Evolutionary conservation across 2,329 filamentous ascomycete genomes (phyloP), one percentile per base, ranked within the genome.

Genomic region (Byssoonygena ceratinophila): DNA sequence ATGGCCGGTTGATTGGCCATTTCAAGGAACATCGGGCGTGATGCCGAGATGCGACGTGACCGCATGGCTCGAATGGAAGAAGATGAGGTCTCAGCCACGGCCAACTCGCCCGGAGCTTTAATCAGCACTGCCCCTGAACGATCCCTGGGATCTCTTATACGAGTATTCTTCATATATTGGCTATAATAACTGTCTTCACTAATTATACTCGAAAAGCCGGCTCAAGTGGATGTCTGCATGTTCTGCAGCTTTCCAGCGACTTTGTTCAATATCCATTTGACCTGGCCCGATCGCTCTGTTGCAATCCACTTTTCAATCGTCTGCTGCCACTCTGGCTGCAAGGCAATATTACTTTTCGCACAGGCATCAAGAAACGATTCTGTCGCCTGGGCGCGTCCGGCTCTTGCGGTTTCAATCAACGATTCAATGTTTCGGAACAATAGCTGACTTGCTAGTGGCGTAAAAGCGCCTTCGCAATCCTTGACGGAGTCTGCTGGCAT

Each of bases 211-310:
- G 9, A 5, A 2, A 16, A 16, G 18, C 20, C 9, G 16, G 14
- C n/a, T 45, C 27, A 31, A 32, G 2, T 32, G 4, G 20, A 23
- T 11, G 23, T 4, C 9, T 2, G 22, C 16, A 23, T n/a, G 23
- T 16, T 16, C 12, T 32, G 16, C 23, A 50, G 18, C 37, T 50
- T 50, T n/a, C 7, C 36, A 23, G 18, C 16, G 16, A 50, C 23
- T 8, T 25, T 31, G 23, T n/a, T 34, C 47, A 50, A 22, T 4
- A 43, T 43, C 18, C 7, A 23, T 29, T 50, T 41, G 25, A 72
- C 61, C 45, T 63, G 59, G 27, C 60, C 64, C 46, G 70, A 71
- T 61, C 71, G 59, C 57, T 74, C 72, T 39, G 58, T 57, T 16
- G 60, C 59, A 44, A 64, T 60, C 72, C 72, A 74, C 22, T 51